A percentile compares a stretch with the other conserved stretches of the same genome.
phyloP scores from a whole-genome alignment of 306 rosid genomes.

The Lagenaria siceraria region DNA sequence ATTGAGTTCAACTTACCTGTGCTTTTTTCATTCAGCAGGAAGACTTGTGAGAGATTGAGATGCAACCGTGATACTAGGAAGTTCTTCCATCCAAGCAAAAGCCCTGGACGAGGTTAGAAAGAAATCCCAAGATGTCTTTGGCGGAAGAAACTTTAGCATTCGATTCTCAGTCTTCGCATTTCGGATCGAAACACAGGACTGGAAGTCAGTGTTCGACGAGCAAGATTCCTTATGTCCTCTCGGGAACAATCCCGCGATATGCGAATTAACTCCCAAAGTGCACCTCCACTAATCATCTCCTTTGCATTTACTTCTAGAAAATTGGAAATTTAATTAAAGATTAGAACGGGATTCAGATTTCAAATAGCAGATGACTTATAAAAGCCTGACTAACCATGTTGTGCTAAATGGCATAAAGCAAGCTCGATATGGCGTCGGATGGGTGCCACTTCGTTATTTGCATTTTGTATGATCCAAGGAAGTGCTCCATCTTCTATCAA shows the following conservation, averaged over 20 bases:
- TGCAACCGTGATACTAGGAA: background rate
- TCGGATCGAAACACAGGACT: constrained; percentile 68
- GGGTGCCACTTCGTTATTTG: constrained; percentile 82
- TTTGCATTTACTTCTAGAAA: constrained; percentile 76
- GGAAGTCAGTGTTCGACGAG: constrained; percentile 56
- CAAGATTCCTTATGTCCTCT: constrained; percentile 86
- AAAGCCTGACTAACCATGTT: constrained; percentile 50
- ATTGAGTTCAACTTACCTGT: background rate
- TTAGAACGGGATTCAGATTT: background rate
- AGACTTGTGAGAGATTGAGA: background rate
- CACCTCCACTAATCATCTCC: constrained; percentile 94
- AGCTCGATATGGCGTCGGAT: constrained; percentile 97
- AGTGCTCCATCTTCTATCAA: constrained; percentile 92
- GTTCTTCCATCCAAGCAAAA: background rate
- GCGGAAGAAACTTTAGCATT: constrained; percentile 29
- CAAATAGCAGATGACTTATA: background rate
- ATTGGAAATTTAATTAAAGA: background rate
- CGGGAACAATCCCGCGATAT: constrained; percentile 93
- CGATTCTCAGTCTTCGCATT: constrained; percentile 64
- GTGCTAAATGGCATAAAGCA: constrained; percentile 96
- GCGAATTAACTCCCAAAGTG: constrained; percentile 95
- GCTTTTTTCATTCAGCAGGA: background rate
- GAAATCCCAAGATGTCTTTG: background rate
- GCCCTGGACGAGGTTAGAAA: background rate
- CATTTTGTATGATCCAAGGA: constrained; percentile 95